phyloP scores from a whole-genome alignment of 495 filamentous ascomycete genomes.

The Aspergillus wentii region DNA sequence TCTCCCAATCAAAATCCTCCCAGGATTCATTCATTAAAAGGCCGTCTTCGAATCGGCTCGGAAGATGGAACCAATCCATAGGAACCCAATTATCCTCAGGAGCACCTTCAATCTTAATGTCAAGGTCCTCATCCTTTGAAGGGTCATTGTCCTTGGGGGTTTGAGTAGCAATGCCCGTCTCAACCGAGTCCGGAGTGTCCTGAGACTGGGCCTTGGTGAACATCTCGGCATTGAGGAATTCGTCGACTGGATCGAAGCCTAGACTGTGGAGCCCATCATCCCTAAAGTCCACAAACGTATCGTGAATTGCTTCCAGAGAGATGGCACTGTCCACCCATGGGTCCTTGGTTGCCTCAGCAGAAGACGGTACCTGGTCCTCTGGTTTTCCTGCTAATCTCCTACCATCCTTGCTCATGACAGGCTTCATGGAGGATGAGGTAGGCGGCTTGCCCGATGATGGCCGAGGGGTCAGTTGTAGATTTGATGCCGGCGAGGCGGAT shows the following conservation, averaged over 20 bases:
- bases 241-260: slow-evolving; percentile 33
- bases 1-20: slow-evolving; percentile 29
- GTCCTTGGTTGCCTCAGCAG: slow-evolving; percentile 20
- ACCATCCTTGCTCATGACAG: slow-evolving; percentile 18
- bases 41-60: slow-evolving; percentile 18
- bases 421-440: slow-evolving; percentile 19
- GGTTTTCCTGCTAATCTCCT: slow-evolving; percentile 26
- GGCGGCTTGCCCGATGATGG: slow-evolving; percentile 24
- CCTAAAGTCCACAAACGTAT: slow-evolving; percentile 32
- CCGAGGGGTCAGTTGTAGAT: slow-evolving; percentile 39
- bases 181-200: slow-evolving; percentile 38
- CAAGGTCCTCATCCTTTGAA: slow-evolving; percentile 12
- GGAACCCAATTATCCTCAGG: slow-evolving; percentile 28
- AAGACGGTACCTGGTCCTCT: slow-evolving; percentile 8
- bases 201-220: slow-evolving; percentile 34
- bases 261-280: slow-evolving; percentile 19
- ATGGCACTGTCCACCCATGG: slow-evolving; percentile 40
- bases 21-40: slow-evolving; percentile 20
- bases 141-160: slow-evolving; percentile 32
- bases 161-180: slow-evolving; percentile 27
- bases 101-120: slow-evolving; percentile 11
- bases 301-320: slow-evolving; percentile 36
- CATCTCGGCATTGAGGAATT: slow-evolving; percentile 40
- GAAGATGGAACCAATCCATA: slow-evolving; percentile 26
- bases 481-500: slow-evolving; percentile 35